phyloP scores from a whole-genome alignment of 352 stramenopile species.

The Thraustochytrium striatum region DNA sequence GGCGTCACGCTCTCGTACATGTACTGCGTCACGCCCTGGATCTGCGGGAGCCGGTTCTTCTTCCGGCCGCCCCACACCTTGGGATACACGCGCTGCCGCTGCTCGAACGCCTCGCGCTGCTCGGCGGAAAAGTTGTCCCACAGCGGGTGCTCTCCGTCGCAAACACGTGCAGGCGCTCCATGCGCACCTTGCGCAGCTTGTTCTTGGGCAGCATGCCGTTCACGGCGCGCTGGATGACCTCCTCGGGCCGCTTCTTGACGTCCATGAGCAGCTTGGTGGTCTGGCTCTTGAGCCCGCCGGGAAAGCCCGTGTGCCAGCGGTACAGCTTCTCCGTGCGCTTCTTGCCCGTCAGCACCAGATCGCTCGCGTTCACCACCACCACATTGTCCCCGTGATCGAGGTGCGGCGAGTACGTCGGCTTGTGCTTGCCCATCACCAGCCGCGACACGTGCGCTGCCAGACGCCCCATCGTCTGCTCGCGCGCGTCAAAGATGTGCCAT shows the following conservation, averaged over 20 bases:
- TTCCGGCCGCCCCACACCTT: too few relatives aligned
- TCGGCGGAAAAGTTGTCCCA: constrained; percentile 36
- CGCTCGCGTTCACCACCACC: constrained; percentile 91
- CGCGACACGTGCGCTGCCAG: constrained; percentile 89
- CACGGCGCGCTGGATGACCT: constrained; percentile 90
- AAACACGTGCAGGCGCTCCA: constrained; percentile 66
- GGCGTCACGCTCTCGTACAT: too few relatives aligned
- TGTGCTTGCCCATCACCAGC: constrained; percentile 97
- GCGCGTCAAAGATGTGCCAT: constrained; percentile 94
- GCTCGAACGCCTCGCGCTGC: constrained; percentile 19
- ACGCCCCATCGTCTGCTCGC: constrained; percentile 89
- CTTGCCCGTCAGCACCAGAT: constrained; percentile 90
- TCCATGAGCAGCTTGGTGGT: constrained; percentile 87
- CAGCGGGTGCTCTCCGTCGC: constrained; percentile 29
- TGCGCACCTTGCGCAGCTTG: constrained; percentile 85
- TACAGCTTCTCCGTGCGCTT: constrained; percentile 97
- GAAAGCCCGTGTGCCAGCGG: constrained; percentile 94
- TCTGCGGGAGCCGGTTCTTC: too few relatives aligned
- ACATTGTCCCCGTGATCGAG: constrained; percentile 88
- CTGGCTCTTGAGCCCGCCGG: constrained; percentile 90
- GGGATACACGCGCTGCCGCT: too few relatives aligned
- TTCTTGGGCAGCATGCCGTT: constrained; percentile 96
- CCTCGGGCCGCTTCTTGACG: constrained; percentile 76
- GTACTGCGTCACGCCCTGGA: too few relatives aligned
- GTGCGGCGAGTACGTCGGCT: constrained; percentile 94